phyloP scores from a whole-genome alignment of 164 flowering plant genomes.

The Vitis labrusca region DNA sequence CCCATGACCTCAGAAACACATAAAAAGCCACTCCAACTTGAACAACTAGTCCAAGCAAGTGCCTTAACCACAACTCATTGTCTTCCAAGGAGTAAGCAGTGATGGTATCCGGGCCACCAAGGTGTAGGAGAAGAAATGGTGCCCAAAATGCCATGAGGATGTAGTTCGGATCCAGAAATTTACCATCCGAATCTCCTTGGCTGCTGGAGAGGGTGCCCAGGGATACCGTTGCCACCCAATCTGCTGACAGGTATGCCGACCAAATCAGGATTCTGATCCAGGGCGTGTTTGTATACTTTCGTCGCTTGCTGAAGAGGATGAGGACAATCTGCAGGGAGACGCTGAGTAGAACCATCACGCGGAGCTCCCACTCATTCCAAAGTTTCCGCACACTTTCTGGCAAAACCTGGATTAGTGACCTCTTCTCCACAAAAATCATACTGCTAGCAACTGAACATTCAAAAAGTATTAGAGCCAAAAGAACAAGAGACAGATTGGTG shows the following conservation, averaged over 20 bases:
- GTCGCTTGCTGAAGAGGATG: slow-evolving; percentile 3
- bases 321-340: slow-evolving; percentile 19
- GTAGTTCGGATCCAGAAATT: not conserved
- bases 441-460: too few relatives aligned
- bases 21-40: slow-evolving; percentile 4
- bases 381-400: slow-evolving; percentile 1
- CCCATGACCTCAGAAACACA: not conserved
- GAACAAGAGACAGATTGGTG: too few relatives aligned
- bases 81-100: slow-evolving; percentile 34
- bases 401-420: not conserved
- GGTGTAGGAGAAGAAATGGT: slow-evolving; percentile 29
- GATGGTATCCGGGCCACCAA: slow-evolving; percentile 33
- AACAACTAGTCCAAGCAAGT: slow-evolving; percentile 2
- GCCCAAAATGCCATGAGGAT: slow-evolving; percentile 18
- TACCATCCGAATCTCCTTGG: not conserved
- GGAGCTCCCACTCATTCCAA: slow-evolving; percentile 21
- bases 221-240: slow-evolving; percentile 15
- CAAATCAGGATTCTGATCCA: slow-evolving; percentile 8
- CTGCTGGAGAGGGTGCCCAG: slow-evolving; percentile 13
- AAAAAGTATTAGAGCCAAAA: too few relatives aligned
- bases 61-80: slow-evolving; percentile 29
- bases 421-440: not conserved
- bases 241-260: slow-evolving; percentile 20
- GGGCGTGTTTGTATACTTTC: not conserved
- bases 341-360: slow-evolving; percentile 8